phyloP scores from a whole-genome alignment of 352 stramenopile genomes.

The Phytophthora foliorum region DNA sequence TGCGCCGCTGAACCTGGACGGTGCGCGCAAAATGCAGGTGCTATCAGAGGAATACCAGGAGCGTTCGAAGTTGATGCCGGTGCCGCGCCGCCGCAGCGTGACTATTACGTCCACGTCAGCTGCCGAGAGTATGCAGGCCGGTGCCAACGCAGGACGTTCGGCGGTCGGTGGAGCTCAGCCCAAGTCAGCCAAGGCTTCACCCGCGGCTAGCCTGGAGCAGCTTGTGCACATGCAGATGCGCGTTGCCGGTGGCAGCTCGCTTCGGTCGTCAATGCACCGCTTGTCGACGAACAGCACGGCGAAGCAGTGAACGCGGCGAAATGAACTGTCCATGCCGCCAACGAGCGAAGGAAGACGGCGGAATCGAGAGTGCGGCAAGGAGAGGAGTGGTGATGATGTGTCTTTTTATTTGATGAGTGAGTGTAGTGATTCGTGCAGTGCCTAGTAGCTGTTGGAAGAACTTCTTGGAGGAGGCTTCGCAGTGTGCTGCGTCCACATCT shows the following conservation, averaged over 20 bases:
- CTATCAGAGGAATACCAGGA: constrained; percentile 90
- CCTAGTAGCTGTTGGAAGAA: constrained; percentile 53
- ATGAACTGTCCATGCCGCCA: constrained; percentile 26
- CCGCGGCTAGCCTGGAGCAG: constrained; percentile 80
- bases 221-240: constrained; percentile 88
- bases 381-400: constrained; percentile 19
- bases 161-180: constrained; percentile 26
- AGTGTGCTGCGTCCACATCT: constrained; percentile 18
- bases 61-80: constrained; percentile 79
- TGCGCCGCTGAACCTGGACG: constrained; percentile 82
- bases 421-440: constrained; percentile 45
- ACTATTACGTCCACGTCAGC: constrained; percentile 77
- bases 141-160: constrained; percentile 24
- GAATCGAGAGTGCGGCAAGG: constrained; percentile 32
- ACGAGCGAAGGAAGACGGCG: constrained; percentile 23
- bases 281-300: constrained; percentile 50
- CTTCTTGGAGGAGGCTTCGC: constrained; percentile 42
- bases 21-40: constrained; percentile 89
- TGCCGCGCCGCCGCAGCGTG: constrained; percentile 76
- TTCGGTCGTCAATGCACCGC: constrained; percentile 56
- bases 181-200: constrained; percentile 56
- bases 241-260: constrained; percentile 67
- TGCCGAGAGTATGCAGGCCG: constrained; percentile 40
- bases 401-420: constrained; percentile 47
- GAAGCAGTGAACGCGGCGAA: constrained; percentile 31